Evolutionary conservation across 2,329 filamentous ascomycete species (phyloP).

Genomic region (Xylaria sp.): DNA sequence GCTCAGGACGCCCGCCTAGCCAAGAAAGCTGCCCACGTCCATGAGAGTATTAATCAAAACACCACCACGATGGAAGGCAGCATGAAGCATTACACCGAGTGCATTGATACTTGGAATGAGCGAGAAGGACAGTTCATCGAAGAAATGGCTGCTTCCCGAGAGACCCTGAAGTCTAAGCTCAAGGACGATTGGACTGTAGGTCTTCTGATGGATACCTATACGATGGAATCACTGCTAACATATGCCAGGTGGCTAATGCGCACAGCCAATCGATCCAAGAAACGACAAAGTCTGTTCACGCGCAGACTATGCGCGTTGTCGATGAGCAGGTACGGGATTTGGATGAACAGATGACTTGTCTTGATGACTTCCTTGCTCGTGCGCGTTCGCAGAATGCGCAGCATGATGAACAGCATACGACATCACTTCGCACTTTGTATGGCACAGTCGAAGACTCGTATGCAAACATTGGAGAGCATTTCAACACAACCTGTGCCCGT

Average conservation of each 20-base stretch:
- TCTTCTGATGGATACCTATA: slow-evolving; percentile 38
- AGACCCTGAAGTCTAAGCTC: slow-evolving; percentile 73
- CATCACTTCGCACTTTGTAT: slow-evolving; percentile 62
- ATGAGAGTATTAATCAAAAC: slow-evolving; percentile 59
- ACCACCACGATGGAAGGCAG: slow-evolving; percentile 60
- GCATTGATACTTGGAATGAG: slow-evolving; percentile 69
- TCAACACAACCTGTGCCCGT: slow-evolving; percentile 62
- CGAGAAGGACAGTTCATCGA: slow-evolving; percentile 65
- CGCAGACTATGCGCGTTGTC: slow-evolving; percentile 83
- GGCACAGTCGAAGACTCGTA: slow-evolving; percentile 69
- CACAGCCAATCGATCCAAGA: slow-evolving; percentile 79
- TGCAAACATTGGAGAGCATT: slow-evolving; percentile 62
- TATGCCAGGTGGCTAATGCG: slow-evolving; percentile 57
- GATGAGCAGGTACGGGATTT: slow-evolving; percentile 85
- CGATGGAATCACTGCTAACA: slow-evolving; percentile 24
- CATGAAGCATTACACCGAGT: slow-evolving; percentile 59
- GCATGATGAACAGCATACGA: slow-evolving; percentile 65
- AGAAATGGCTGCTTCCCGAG: slow-evolving; percentile 66
- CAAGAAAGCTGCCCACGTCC: slow-evolving; percentile 56
- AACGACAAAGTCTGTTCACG: slow-evolving; percentile 81
- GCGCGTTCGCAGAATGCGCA: slow-evolving; percentile 74
- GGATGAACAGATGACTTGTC: slow-evolving; percentile 77
- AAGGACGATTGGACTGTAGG: slow-evolving; percentile 80
- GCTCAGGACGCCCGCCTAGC: slow-evolving; percentile 67
- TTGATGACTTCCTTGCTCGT: slow-evolving; percentile 84